These are phyloP conservation scores for Magnaporthiopsis incrustans DNA, from an alignment of 2,329 filamentous ascomycete species.

Conservation along the genomic window DNA sequence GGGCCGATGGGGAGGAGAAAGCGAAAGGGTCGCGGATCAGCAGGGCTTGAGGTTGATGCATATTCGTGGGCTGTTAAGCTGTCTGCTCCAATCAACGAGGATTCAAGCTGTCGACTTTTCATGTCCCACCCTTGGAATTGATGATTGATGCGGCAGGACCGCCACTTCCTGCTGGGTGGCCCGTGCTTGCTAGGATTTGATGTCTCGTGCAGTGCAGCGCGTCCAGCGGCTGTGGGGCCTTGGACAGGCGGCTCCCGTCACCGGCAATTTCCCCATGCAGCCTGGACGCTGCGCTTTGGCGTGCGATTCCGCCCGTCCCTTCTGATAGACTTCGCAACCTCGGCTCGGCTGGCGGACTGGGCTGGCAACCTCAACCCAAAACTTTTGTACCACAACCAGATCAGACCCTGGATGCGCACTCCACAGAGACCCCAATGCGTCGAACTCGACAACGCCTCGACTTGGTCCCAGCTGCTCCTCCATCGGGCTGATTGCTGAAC, in stretches of 20 bases:
- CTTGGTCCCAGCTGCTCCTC: not conserved
- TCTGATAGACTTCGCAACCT: not conserved
- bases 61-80: too few relatives aligned
- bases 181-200: not conserved
- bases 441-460: not conserved
- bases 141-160: not conserved
- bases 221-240: not conserved
- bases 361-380: not conserved
- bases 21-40: not conserved
- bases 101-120: not conserved
- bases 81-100: too few relatives aligned
- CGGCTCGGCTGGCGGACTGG: not conserved
- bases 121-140: not conserved
- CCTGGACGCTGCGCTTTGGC: not conserved
- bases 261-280: not conserved
- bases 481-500: not conserved
- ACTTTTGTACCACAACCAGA: not conserved
- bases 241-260: too few relatives aligned
- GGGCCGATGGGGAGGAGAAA: not conserved
- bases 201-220: not conserved
- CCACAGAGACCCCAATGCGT: not conserved
- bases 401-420: not conserved
- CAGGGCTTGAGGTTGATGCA: not conserved
- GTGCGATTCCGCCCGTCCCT: not conserved
- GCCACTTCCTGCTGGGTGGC: not conserved